Base-by-base conservation (phyloP, 2,329 filamentous ascomycete genomes). In the Pseudogymnoascus sp. region DNA sequence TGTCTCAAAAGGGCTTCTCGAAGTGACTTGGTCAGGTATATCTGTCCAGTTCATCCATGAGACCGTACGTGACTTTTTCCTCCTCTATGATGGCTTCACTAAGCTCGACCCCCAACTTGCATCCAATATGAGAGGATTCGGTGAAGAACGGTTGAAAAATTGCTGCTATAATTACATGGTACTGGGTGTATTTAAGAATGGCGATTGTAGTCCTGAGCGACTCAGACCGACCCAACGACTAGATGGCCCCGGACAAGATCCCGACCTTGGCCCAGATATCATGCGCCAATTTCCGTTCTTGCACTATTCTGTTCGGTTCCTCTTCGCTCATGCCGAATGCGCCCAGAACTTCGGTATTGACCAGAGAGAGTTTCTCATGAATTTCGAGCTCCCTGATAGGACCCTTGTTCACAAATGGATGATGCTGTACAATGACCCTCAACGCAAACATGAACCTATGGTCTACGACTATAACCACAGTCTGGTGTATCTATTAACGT, bases 1-100 rank as follows among this genome's bases (percentile, higher is more conserved):
- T 65, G 74, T 67, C 25, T 78, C 76, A 0, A 78, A 77, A 61
- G 76, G 77, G 1, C 68, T 79, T 25, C 73, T 72, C 0, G 75
- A 77, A 65, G 65, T 72, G 3, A 6, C 43, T 12, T 30, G 30
- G 25, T 73, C 70, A 1, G 67, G 65, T 58, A 63, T 62, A 6
- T 70, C 66, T 4, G 72, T 77, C 14, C 77, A 77, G 61, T 78
- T 74, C 59, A 75, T 74, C 59, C 72, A 75, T 61, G 73, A 75
- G 63, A 72, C 72, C 11, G 68, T 78, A 64, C 66, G 71, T 60
- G 74, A 78, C 37, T 77, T 74, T 60, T 66, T 78, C 28, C 43
- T 50, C 30, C 43, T 50, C 30, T 6, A 50, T 30, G 8, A 32
- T 18, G 43, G 43, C n/a, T 12, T 50, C 25, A 9, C 22, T 1